A percentile compares a stretch with the other conserved stretches of the same genome.
Conservation (phyloP, 805 yeast species). For the Pichia phayaonensis region DNA sequence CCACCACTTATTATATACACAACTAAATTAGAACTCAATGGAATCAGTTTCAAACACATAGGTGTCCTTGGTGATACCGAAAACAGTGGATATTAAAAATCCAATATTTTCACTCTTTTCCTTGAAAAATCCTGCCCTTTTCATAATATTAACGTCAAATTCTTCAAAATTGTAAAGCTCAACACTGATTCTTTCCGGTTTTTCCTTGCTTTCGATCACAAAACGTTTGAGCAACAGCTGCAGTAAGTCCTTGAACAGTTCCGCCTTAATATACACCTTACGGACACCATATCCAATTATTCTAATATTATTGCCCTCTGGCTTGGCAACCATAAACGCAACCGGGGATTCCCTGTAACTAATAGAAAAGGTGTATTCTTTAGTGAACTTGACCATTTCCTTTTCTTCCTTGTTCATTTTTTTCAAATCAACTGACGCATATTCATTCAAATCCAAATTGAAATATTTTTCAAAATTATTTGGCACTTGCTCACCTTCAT, state of each 20-base stretch:
- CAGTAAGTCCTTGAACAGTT: constrained; percentile 54
- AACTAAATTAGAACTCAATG: constrained; percentile 7
- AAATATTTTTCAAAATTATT: constrained; percentile 33
- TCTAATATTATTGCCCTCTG: constrained; percentile 29
- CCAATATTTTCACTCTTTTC: constrained; percentile 3
- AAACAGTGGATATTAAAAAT: constrained; percentile 12
- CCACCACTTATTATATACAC: too few relatives aligned
- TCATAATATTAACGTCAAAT: constrained; percentile 31
- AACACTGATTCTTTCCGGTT: constrained; percentile 25
- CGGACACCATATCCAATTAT: constrained; percentile 58
- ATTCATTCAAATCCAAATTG: constrained; percentile 44
- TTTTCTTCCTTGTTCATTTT: constrained; percentile 16
- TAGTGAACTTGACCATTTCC: constrained; percentile 19
- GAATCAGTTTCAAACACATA: constrained; percentile 13
- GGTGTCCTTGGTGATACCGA: constrained; percentile 17
- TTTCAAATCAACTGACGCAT: constrained; percentile 19
- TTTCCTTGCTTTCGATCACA: constrained; percentile 18
- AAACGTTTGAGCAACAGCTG: constrained; percentile 7
- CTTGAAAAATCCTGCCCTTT: constrained; percentile 36
- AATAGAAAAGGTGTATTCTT: constrained; percentile 45
- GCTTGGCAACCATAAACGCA: constrained; percentile 46
- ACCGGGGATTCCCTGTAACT: constrained; percentile 66
- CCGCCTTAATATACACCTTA: constrained; percentile 58
- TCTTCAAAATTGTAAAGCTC: constrained; percentile 49
- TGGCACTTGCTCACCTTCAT: constrained; percentile 31